These are phyloP conservation scores for Cryphonectria japonica DNA, from an alignment of 2,329 filamentous ascomycete genomes.

Conservation along the genomic window DNA sequence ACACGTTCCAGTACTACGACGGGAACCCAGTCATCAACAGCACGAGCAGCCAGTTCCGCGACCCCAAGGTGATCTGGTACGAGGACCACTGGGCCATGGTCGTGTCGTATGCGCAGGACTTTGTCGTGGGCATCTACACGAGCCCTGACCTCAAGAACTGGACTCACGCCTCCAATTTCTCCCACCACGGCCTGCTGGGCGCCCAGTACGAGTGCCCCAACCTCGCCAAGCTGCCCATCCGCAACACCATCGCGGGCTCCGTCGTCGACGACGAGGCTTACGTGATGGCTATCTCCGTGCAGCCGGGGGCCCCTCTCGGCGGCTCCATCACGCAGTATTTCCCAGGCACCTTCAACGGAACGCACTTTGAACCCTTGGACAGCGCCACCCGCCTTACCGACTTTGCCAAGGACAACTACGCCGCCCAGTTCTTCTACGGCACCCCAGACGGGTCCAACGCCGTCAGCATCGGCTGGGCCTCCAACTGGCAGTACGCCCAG, in stretches of 20 bases:
- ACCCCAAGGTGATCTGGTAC: slow-evolving; percentile 68
- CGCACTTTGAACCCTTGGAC: slow-evolving; percentile 56
- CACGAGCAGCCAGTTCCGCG: slow-evolving; percentile 61
- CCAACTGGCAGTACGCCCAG: slow-evolving; percentile 63
- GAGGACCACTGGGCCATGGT: slow-evolving; percentile 61
- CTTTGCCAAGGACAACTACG: slow-evolving; percentile 59
- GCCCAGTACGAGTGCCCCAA: slow-evolving; percentile 68
- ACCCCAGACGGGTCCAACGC: slow-evolving; percentile 44
- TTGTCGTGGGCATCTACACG: slow-evolving; percentile 63
- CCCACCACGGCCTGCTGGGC: slow-evolving; percentile 54
- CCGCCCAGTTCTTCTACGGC: slow-evolving; percentile 59
- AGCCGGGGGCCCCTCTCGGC: slow-evolving; percentile 60
- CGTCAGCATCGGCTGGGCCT: slow-evolving; percentile 59
- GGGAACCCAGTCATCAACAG: slow-evolving; percentile 64
- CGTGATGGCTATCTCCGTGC: slow-evolving; percentile 57
- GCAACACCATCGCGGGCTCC: slow-evolving; percentile 30
- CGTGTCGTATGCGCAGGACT: slow-evolving; percentile 58
- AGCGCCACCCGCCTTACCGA: slow-evolving; percentile 46
- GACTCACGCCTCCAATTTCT: slow-evolving; percentile 63
- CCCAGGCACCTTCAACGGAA: slow-evolving; percentile 66
- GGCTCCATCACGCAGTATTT: slow-evolving; percentile 61
- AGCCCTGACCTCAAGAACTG: slow-evolving; percentile 62
- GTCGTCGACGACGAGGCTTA: slow-evolving; percentile 43
- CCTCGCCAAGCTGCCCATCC: slow-evolving; percentile 58
- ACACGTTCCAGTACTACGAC: slow-evolving; percentile 62